Percentiles rank a stretch among this genome's conserved stretches.
These are phyloP conservation scores for Pneumocystis sp. DNA, from an alignment of 1,139 yeast species.

Conservation along the genomic window DNA sequence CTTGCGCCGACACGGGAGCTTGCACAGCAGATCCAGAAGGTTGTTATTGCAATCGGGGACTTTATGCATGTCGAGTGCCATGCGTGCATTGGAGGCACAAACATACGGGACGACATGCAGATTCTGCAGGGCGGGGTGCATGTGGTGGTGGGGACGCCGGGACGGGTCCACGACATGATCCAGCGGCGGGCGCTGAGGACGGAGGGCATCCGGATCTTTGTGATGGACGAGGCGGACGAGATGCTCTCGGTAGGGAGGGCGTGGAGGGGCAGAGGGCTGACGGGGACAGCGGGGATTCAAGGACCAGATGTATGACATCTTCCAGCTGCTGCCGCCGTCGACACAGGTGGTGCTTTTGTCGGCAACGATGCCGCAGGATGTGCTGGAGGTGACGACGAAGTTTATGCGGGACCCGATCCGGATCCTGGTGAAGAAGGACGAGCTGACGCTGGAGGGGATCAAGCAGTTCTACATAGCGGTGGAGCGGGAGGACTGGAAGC, in stretches of 20 bases:
- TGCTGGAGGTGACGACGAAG: constrained; percentile 87
- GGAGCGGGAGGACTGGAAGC: constrained; percentile 83
- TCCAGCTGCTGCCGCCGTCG: constrained; percentile 82
- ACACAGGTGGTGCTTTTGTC: constrained; percentile 93
- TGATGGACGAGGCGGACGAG: constrained; percentile 98
- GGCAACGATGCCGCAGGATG: constrained; percentile 97
- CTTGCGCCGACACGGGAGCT: constrained; percentile 98
- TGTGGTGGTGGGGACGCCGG: constrained; percentile 97
- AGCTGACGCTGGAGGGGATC: constrained; percentile 95
- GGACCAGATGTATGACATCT: constrained; percentile 93
- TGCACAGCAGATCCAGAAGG: constrained; percentile 95
- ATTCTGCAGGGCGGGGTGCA: constrained; percentile 89
- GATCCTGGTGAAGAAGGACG: constrained; percentile 95
- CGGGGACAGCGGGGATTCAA: constrained; percentile 72
- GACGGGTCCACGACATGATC: constrained; percentile 96
- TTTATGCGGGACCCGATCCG: constrained; percentile 97
- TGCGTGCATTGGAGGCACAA: constrained; percentile 98
- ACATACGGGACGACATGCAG: constrained; percentile 78
- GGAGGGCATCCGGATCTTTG: constrained; percentile 84
- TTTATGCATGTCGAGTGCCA: constrained; percentile 90
- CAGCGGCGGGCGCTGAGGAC: constrained; percentile 86
- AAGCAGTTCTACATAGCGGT: constrained; percentile 92
- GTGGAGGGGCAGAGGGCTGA: too few species aligned
- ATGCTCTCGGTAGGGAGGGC: constrained; percentile 55
- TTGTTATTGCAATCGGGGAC: constrained; percentile 82